These are phyloP conservation scores for Endothia cerciana DNA, from an alignment of 2,329 filamentous ascomycete genomes.

Conservation along the genomic window DNA sequence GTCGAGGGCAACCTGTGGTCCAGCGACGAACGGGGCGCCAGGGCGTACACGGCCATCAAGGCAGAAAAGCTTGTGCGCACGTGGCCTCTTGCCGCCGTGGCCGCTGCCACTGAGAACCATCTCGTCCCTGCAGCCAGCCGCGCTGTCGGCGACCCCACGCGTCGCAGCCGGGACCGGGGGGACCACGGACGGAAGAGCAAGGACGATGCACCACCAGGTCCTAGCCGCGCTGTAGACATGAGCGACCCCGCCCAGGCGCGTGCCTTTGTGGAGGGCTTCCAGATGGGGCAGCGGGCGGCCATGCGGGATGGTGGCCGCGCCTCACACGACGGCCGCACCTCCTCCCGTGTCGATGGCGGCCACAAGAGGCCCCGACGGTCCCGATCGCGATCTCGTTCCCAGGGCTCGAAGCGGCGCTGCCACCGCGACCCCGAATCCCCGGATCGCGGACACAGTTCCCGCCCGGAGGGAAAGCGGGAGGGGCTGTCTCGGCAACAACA, in stretches of 20 bases:
- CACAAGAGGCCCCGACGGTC: not conserved
- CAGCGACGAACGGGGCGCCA: too few species aligned
- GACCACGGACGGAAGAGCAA: too few species aligned
- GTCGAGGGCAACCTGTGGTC: too few species aligned
- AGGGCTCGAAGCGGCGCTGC: not conserved
- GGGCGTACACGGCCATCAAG: too few species aligned
- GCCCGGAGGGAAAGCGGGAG: not conserved
- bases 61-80: too few species aligned
- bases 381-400: not conserved
- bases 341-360: not conserved
- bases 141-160: too few species aligned
- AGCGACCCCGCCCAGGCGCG: conserved; percentile 26
- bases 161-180: too few species aligned
- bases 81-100: too few species aligned
- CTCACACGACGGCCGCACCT: not conserved
- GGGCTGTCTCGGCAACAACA: too few species aligned
- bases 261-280: conserved; percentile 34
- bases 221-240: conserved; percentile 21
- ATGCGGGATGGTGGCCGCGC: not conserved
- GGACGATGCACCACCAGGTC: not conserved
- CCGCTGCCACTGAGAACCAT: too few species aligned
- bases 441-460: too few species aligned
- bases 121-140: too few species aligned
- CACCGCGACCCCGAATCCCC: not conserved
- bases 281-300: conserved; percentile 25